Conservation (phyloP, 495 filamentous ascomycete genomes). For the Penicillium crystallinum region DNA sequence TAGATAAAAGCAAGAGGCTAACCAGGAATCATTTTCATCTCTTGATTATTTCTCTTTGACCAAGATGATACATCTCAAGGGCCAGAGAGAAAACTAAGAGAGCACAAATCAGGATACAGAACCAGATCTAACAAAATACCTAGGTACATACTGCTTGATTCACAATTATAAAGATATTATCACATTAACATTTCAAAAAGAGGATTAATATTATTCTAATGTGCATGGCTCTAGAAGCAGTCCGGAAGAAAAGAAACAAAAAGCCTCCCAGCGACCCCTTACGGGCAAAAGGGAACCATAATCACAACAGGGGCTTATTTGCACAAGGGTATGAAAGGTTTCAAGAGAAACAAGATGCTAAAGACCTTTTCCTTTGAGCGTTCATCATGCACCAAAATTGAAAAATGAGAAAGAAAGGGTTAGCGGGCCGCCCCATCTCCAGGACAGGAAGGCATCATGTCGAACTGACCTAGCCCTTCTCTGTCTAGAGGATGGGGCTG, state of each 20-base stretch:
- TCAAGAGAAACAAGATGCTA: slow-evolving; percentile 1
- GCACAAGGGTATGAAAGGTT: slow-evolving; percentile 8
- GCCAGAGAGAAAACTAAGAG: too few relatives aligned
- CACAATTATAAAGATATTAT: not conserved
- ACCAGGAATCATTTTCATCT: too few relatives aligned
- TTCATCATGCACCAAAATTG: slow-evolving; percentile 10
- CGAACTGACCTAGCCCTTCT: slow-evolving; percentile 16
- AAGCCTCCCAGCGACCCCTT: slow-evolving; percentile 9
- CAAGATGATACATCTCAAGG: too few relatives aligned
- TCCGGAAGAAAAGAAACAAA: slow-evolving; percentile 12
- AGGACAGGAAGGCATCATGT: slow-evolving; percentile 33
- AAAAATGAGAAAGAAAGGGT: slow-evolving; percentile 12
- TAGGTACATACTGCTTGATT: not conserved
- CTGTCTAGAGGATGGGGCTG: slow-evolving; percentile 18
- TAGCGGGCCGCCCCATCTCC: slow-evolving; percentile 31
- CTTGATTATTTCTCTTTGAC: too few relatives aligned
- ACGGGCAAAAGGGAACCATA: slow-evolving; percentile 11
- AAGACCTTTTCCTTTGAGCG: slow-evolving; percentile 7
- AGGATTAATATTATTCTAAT: slow-evolving; percentile 31
- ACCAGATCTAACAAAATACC: too few relatives aligned
- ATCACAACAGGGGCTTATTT: slow-evolving; percentile 3
- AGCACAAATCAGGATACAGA: too few relatives aligned
- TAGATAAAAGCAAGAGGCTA: too few relatives aligned
- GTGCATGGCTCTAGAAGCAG: slow-evolving; percentile 14
- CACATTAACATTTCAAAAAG: slow-evolving; percentile 2